Conservation (phyloP, 2,329 filamentous ascomycete genomes). For the Phaeomoniella chlamydospora region DNA sequence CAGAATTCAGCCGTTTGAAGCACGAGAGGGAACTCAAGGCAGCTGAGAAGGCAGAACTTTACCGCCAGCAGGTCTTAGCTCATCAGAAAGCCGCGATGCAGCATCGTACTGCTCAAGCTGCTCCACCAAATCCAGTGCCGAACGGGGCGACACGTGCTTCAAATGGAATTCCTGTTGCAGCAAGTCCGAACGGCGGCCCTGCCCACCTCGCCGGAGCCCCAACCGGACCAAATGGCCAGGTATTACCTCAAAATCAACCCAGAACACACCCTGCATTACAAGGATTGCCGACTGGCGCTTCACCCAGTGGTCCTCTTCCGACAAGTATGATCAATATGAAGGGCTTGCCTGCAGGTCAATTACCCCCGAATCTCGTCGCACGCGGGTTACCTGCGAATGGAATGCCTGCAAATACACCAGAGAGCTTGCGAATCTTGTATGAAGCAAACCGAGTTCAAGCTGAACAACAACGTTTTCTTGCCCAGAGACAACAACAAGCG, state of each 20-base stretch:
- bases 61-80: conserved; percentile 48
- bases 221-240: conserved; percentile 1
- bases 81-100: conserved; percentile 33
- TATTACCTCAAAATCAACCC: not conserved
- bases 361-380: conserved; percentile 40
- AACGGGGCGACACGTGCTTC: conserved; percentile 25
- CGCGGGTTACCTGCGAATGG: conserved; percentile 31
- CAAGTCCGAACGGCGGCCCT: conserved; percentile 20
- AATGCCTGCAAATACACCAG: conserved; percentile 20
- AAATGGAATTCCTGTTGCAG: conserved; percentile 11
- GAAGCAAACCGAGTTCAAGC: conserved; percentile 32
- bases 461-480: conserved; percentile 14
- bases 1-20: conserved; percentile 81
- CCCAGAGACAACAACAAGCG: conserved; percentile 3
- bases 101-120: conserved; percentile 25
- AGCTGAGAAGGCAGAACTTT: conserved; percentile 40
- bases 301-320: conserved; percentile 40
- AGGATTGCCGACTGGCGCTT: conserved; percentile 31
- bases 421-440: conserved; percentile 31
- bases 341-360: conserved; percentile 53
- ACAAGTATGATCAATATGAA: conserved; percentile 33
- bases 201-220: conserved; percentile 1
- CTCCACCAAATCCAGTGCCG: conserved; percentile 28
- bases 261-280: conserved; percentile 7
- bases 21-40: conserved; percentile 68